phyloP scores from a whole-genome alignment of 208 protist genomes.

The Leptomonas pyrrhocoris region DNA sequence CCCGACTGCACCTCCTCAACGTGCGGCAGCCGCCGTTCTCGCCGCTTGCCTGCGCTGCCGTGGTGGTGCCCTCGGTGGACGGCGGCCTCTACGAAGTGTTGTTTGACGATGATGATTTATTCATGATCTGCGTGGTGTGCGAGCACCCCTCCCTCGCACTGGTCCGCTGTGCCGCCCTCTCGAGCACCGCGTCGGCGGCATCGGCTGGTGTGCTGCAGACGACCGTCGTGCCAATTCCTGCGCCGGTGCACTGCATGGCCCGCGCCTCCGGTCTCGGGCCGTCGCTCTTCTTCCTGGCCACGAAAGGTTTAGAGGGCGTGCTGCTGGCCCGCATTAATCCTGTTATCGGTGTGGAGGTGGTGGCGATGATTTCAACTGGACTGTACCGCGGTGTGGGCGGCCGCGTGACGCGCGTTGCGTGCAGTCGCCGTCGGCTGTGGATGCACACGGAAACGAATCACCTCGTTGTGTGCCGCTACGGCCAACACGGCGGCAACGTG shows the following conservation, averaged over 20 bases:
- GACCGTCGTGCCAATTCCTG: conserved; percentile 46
- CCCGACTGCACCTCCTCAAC: conserved; percentile 64
- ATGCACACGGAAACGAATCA: conserved; percentile 76
- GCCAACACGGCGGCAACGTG: conserved; percentile 27
- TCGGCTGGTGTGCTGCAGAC: conserved; percentile 14
- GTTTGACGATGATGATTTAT: conserved; percentile 78
- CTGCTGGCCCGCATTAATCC: conserved; percentile 67
- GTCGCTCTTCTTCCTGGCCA: conserved; percentile 68
- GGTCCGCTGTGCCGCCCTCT: conserved; percentile 28
- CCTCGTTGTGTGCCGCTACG: conserved; percentile 77
- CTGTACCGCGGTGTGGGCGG: conserved; percentile 75
- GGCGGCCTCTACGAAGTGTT: conserved; percentile 57
- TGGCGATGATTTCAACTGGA: conserved; percentile 65
- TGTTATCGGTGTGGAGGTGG: conserved; percentile 66
- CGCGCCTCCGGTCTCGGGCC: conserved; percentile 54
- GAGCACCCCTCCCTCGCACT: conserved; percentile 50
- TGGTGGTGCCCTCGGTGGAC: conserved; percentile 48
- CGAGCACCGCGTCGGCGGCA: conserved; percentile 1
- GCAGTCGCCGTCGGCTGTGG: conserved; percentile 69
- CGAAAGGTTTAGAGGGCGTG: conserved; percentile 59
- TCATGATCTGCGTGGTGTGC: conserved; percentile 59
- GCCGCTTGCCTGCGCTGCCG: conserved; percentile 13
- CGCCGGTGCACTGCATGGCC: conserved; percentile 55
- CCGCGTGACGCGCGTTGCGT: conserved; percentile 48
- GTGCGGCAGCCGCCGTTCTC: conserved; percentile 40